phyloP scores from a whole-genome alignment of 1,139 yeast genomes.

The Suhomyces guaymorum region DNA sequence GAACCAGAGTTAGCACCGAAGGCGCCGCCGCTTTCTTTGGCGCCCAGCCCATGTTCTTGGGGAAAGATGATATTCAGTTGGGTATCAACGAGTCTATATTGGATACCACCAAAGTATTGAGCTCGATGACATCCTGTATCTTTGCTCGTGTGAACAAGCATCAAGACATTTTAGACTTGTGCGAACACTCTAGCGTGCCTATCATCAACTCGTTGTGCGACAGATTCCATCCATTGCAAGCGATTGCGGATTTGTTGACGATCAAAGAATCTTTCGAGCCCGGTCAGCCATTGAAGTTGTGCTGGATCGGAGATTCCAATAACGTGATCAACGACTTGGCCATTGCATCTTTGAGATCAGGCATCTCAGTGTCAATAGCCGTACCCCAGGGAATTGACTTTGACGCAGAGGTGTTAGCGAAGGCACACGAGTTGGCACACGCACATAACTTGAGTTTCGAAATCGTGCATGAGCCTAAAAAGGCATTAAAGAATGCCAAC shows the following conservation, averaged over 20 bases:
- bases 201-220: conserved; percentile 93
- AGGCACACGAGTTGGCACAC: conserved; percentile 55
- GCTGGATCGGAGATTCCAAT: conserved; percentile 97
- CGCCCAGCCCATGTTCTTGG: conserved; percentile 94
- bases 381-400: conserved; percentile 76
- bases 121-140: conserved; percentile 92
- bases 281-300: conserved; percentile 66
- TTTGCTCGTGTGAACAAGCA: conserved; percentile 94
- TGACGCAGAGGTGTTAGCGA: conserved; percentile 53
- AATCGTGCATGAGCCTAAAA: conserved; percentile 69
- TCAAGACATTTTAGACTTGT: conserved; percentile 74
- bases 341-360: conserved; percentile 84
- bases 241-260: conserved; percentile 86
- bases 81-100: conserved; percentile 91
- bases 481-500: conserved; percentile 73
- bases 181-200: conserved; percentile 79
- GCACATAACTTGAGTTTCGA: conserved; percentile 58
- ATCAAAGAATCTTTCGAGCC: conserved; percentile 73
- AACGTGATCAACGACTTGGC: conserved; percentile 93
- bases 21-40: conserved; percentile 95
- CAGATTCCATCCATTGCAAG: conserved; percentile 90
- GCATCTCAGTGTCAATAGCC: conserved; percentile 81
- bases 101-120: conserved; percentile 84
- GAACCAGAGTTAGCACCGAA: conserved; percentile 92
- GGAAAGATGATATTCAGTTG: conserved; percentile 92